These are phyloP conservation scores for Globisporangium emineosum DNA, from an alignment of 352 stramenopile genomes.

Conservation along the genomic window DNA sequence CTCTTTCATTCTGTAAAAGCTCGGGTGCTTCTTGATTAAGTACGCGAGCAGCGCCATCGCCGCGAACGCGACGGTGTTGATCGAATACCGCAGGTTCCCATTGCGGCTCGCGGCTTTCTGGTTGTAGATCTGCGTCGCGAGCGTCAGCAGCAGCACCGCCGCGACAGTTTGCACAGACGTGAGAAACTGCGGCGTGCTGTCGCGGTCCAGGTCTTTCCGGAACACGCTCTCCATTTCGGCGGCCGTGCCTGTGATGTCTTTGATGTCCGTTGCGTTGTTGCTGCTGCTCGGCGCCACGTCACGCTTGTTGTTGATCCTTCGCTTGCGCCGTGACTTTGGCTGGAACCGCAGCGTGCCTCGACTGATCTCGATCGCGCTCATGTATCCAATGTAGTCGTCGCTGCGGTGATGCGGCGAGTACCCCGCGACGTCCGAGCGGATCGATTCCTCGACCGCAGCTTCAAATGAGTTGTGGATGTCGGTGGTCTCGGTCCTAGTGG, in stretches of 20 bases:
- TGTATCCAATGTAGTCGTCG: constrained; percentile 57
- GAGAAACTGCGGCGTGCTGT: constrained; percentile 53
- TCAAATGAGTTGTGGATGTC: constrained; percentile 41
- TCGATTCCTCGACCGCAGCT: constrained; percentile 44
- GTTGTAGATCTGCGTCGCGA: constrained; percentile 44
- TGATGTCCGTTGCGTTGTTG: constrained; percentile 19
- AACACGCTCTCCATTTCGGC: constrained; percentile 60
- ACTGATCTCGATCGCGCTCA: constrained; percentile 61
- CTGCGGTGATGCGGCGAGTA: constrained; percentile 46
- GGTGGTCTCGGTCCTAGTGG: constrained; percentile 18
- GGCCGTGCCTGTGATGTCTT: constrained; percentile 40
- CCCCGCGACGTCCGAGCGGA: constrained; percentile 33
- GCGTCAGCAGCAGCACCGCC: constrained; percentile 29
- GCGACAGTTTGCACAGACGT: constrained; percentile 34
- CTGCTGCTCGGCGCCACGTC: not conserved
- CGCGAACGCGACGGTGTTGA: constrained; percentile 29
- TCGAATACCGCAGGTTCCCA: constrained; percentile 31
- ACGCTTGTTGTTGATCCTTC: not conserved
- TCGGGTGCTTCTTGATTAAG: constrained; percentile 30
- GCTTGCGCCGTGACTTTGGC: constrained; percentile 24
- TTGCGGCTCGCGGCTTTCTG: constrained; percentile 18
- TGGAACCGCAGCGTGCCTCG: constrained; percentile 46
- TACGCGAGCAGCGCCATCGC: constrained; percentile 26
- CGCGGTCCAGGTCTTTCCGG: constrained; percentile 39
- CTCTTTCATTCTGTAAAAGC: constrained; percentile 38